These are phyloP conservation scores for Zymoseptoria brevis DNA, from an alignment of 2,329 filamentous ascomycete genomes.

Conservation along the genomic window DNA sequence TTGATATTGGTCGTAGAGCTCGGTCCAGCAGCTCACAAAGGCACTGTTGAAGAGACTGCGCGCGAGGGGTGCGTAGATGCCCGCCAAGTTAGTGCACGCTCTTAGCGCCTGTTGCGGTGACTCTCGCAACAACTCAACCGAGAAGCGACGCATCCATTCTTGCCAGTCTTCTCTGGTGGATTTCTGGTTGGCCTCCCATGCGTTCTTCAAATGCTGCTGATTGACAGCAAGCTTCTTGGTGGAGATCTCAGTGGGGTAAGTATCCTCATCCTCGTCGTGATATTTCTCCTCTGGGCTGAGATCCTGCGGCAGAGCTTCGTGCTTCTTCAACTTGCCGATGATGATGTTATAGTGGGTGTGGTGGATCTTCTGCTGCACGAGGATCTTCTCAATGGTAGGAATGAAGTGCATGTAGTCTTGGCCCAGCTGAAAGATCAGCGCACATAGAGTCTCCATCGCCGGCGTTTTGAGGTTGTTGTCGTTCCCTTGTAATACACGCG, in stretches of 20 bases:
- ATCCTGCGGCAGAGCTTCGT: constrained; percentile 90
- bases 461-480: constrained; percentile 69
- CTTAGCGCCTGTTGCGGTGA: constrained; percentile 92
- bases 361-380: constrained; percentile 71
- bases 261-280: constrained; percentile 60
- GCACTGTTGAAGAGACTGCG: constrained; percentile 96
- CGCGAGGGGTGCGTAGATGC: constrained; percentile 83
- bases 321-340: constrained; percentile 86
- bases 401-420: constrained; percentile 94
- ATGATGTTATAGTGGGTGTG: constrained; percentile 90
- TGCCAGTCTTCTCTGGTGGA: constrained; percentile 99
- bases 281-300: constrained; percentile 80
- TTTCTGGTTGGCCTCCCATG: constrained; percentile 95
- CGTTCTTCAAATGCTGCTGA: constrained; percentile 90
- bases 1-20: constrained; percentile 93
- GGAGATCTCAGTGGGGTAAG: constrained; percentile 71
- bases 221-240: constrained; percentile 96
- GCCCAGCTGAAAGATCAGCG: constrained; percentile 89
- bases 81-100: constrained; percentile 85
- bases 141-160: constrained; percentile 96
- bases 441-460: constrained; percentile 88
- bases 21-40: constrained; percentile 98
- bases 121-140: constrained; percentile 87
- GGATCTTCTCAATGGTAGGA: constrained; percentile 78
- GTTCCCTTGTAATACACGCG: constrained; percentile 65